A percentile compares a stretch with the other conserved stretches of the same genome.
These are phyloP conservation scores for Penicillium chermesinum DNA, from an alignment of 495 filamentous ascomycete genomes.

Conservation along the genomic window DNA sequence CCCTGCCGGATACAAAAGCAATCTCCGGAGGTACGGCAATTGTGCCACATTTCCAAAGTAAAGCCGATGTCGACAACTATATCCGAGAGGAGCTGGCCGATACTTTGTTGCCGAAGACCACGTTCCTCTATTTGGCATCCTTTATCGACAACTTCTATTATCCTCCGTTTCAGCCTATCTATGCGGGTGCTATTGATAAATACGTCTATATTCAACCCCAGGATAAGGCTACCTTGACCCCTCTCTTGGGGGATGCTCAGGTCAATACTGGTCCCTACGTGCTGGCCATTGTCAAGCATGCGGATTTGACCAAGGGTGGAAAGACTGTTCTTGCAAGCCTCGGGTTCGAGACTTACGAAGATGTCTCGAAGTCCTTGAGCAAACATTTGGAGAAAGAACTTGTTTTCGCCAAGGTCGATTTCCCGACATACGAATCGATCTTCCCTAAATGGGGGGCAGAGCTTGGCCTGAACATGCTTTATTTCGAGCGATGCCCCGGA, in stretches of 20 bases:
- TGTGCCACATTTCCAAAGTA: slow-evolving; percentile 29
- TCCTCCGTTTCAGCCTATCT: neutral
- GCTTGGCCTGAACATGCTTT: neutral
- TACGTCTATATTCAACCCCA: neutral
- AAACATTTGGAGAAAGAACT: neutral
- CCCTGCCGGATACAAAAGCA: slow-evolving; percentile 14
- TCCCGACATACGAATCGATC: neutral
- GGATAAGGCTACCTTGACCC: neutral
- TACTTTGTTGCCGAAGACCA: slow-evolving; percentile 23
- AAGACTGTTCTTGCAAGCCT: neutral
- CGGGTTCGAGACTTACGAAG: neutral
- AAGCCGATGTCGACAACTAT: slow-evolving; percentile 20
- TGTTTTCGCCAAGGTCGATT: neutral
- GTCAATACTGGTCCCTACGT: neutral
- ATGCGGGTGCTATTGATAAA: neutral
- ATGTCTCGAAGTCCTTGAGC: neutral
- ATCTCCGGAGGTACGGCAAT: slow-evolving; percentile 13
- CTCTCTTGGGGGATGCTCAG: neutral
- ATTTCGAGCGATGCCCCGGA: neutral
- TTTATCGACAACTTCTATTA: slow-evolving; percentile 4
- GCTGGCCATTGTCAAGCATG: neutral
- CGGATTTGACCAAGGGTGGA: neutral
- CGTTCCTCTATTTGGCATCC: slow-evolving; percentile 20
- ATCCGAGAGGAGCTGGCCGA: slow-evolving; percentile 14
- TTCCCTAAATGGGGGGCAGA: neutral